Conservation (phyloP, 192 early-diverging fungal species). For the Linnemannia exigua region DNA sequence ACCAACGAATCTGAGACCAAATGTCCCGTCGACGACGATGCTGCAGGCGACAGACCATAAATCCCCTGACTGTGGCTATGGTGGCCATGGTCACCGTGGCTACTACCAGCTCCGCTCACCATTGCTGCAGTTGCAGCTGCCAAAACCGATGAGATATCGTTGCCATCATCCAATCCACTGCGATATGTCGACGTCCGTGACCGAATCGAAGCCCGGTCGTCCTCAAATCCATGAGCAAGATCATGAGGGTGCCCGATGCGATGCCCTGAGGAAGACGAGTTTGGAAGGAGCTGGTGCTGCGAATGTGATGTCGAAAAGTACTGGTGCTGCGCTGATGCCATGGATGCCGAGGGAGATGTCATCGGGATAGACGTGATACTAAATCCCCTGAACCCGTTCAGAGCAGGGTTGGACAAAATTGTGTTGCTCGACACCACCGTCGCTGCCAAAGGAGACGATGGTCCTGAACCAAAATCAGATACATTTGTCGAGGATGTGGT, state of each 20-base stretch:
- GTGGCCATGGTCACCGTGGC: not conserved
- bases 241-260: not conserved
- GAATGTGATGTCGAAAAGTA: conserved; percentile 38
- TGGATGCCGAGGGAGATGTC: conserved; percentile 36
- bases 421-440: conserved; percentile 29
- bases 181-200: conserved; percentile 32
- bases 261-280: not conserved
- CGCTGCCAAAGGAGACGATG: conserved; percentile 30
- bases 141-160: conserved; percentile 24
- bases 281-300: conserved; percentile 3
- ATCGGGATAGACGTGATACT: conserved; percentile 29
- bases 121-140: not conserved
- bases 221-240: conserved; percentile 12
- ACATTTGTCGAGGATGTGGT: conserved; percentile 39
- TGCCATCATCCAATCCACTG: not conserved
- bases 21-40: conserved; percentile 10
- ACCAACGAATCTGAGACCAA: conserved; percentile 49
- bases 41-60: not conserved
- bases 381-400: conserved; percentile 42
- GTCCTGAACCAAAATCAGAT: conserved; percentile 50
- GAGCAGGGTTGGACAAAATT: conserved; percentile 40
- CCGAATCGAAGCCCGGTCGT: conserved; percentile 40
- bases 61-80: not conserved
- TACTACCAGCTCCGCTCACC: not conserved
- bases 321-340: conserved; percentile 38